Evolutionary conservation across 805 yeast genomes (phyloP).

Genomic region (Metschnikowia chrysomelidarum): DNA sequence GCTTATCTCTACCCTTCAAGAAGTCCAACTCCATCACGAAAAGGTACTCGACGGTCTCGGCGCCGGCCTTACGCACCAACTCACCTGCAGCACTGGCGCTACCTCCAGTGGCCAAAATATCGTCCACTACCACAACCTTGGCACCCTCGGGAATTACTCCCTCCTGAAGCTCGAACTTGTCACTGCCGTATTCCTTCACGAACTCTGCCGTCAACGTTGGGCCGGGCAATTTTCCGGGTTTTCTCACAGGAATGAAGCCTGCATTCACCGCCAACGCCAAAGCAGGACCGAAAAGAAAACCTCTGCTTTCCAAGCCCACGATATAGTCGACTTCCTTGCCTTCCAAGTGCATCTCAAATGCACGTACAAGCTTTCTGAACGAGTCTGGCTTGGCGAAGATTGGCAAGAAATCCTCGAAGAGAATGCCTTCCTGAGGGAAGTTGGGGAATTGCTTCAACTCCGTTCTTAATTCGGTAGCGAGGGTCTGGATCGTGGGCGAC

Average conservation of each 20-base stretch:
- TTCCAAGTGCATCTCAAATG: conserved; percentile 73
- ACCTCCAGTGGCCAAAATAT: conserved; percentile 97
- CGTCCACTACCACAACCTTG: conserved; percentile 86
- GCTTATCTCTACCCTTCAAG: conserved; percentile 88
- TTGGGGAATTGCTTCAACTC: conserved; percentile 73
- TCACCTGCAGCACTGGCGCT: conserved; percentile 94
- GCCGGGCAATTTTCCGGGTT: conserved; percentile 95
- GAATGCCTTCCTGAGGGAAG: conserved; percentile 89
- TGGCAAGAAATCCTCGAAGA: conserved; percentile 96
- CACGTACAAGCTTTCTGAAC: conserved; percentile 77
- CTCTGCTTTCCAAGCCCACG: conserved; percentile 95
- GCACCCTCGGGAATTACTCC: conserved; percentile 79
- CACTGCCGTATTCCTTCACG: conserved; percentile 90
- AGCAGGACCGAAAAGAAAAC: conserved; percentile 94
- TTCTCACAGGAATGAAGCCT: conserved; percentile 94
- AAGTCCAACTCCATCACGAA: conserved; percentile 95
- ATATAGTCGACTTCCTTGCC: conserved; percentile 75
- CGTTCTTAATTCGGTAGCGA: conserved; percentile 38
- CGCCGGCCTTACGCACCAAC: conserved; percentile 64
- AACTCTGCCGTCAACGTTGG: conserved; percentile 67
- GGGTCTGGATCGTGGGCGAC: conserved; percentile 26
- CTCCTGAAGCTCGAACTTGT: conserved; percentile 83
- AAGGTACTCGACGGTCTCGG: conserved; percentile 71
- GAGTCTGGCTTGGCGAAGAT: conserved; percentile 79
- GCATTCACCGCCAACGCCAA: conserved; percentile 85